Evolutionary conservation across 306 rosid species (phyloP).

Genomic region (barrel medic (Medicago truncatula)): DNA sequence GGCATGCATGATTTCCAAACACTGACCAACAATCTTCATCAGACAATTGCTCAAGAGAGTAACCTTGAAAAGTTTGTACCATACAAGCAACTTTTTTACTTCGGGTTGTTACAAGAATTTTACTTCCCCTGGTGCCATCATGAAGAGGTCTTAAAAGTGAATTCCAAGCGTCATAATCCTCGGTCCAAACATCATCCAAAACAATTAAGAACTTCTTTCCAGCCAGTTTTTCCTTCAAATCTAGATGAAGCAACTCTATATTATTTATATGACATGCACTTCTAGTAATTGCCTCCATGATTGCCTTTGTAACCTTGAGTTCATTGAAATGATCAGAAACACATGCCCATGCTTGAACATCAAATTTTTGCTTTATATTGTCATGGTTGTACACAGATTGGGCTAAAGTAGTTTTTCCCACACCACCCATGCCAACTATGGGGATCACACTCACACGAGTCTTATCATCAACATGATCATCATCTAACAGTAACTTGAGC

Average conservation of each 20-base stretch:
- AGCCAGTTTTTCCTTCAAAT: not conserved
- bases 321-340: not conserved
- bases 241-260: not conserved
- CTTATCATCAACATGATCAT: not conserved
- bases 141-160: not conserved
- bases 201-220: not conserved
- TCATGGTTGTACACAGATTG: constrained; percentile 3
- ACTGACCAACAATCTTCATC: constrained; percentile 5
- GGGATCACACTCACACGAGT: constrained; percentile 23
- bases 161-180: not conserved
- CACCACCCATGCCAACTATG: constrained; percentile 9
- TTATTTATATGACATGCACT: not conserved
- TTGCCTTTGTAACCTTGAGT: not conserved
- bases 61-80: not conserved
- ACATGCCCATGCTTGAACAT: constrained; percentile 9
- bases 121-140: not conserved
- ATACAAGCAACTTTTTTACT: not conserved
- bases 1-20: not conserved
- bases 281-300: not conserved
- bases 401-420: not conserved
- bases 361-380: not conserved
- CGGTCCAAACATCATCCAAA: not conserved
- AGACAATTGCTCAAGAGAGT: not conserved
- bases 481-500: constrained; percentile 8
- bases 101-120: not conserved